Percentiles rank a stretch among this genome's conserved stretches.
Conservation (phyloP, 305 asterid species). For the Fraxinus sp. region DNA sequence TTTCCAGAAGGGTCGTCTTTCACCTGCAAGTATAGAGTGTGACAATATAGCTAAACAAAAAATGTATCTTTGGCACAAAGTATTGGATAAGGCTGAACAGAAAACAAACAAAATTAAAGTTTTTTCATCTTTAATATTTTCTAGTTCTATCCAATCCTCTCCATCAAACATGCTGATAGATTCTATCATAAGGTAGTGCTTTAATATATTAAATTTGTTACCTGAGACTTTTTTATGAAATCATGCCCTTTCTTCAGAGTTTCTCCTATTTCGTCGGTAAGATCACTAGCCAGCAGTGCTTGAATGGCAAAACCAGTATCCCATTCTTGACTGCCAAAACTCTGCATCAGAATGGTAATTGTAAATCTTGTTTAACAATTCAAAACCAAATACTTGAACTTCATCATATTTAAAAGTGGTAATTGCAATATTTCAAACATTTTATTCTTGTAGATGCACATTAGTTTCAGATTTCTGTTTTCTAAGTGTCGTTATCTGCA, state of each 20-base stretch:
- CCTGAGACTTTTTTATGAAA: slow-evolving; percentile 63
- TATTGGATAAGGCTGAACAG: neutral
- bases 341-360: neutral
- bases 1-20: slow-evolving; percentile 67
- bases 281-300: slow-evolving; percentile 65
- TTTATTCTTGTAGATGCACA: neutral
- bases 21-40: slow-evolving; percentile 19
- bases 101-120: neutral
- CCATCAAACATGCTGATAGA: neutral
- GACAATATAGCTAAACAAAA: neutral
- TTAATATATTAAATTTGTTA: neutral
- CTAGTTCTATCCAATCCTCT: neutral
- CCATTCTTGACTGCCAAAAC: slow-evolving; percentile 59
- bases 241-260: slow-evolving; percentile 62
- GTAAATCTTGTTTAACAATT: neutral
- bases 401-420: neutral
- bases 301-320: slow-evolving; percentile 77
- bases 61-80: neutral
- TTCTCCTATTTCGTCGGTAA: slow-evolving; percentile 53
- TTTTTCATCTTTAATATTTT: neutral
- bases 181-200: neutral
- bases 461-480: neutral
- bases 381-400: neutral
- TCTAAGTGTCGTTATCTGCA: neutral
- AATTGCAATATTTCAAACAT: neutral